Evolutionary conservation across 2,329 filamentous ascomycete species (phyloP).

Genomic region (Monosporascus sp.): DNA sequence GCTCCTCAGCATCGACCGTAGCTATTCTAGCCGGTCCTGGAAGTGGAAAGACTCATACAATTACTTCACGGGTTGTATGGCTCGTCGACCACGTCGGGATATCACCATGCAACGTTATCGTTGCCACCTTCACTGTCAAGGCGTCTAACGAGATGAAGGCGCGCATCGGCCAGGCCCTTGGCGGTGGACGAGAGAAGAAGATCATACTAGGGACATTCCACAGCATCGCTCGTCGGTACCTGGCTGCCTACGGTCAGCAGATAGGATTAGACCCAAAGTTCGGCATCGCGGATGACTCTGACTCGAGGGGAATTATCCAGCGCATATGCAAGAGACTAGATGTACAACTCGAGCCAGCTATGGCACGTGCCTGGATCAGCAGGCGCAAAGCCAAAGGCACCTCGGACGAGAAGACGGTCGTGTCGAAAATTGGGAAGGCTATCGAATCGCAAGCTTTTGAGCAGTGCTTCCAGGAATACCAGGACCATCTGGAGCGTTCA

Average conservation of each 20-base stretch:
- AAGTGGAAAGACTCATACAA: slow-evolving; percentile 88
- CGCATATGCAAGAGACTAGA: slow-evolving; percentile 74
- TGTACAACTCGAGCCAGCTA: slow-evolving; percentile 61
- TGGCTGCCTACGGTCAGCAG: slow-evolving; percentile 75
- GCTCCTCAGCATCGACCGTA: slow-evolving; percentile 47
- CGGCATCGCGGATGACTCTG: slow-evolving; percentile 80
- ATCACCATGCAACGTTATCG: slow-evolving; percentile 80
- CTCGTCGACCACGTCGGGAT: slow-evolving; percentile 68
- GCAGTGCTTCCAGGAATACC: slow-evolving; percentile 67
- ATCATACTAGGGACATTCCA: slow-evolving; percentile 92
- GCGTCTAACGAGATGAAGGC: slow-evolving; percentile 91
- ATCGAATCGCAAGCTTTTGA: slow-evolving; percentile 55
- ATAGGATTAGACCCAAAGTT: slow-evolving; percentile 82
- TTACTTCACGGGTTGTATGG: slow-evolving; percentile 89
- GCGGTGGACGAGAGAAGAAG: slow-evolving; percentile 66
- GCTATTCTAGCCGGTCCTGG: slow-evolving; percentile 64
- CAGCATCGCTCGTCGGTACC: slow-evolving; percentile 80
- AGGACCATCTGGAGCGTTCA: slow-evolving; percentile 65
- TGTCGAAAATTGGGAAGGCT: slow-evolving; percentile 37
- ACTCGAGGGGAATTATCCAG: slow-evolving; percentile 73
- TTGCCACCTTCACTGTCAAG: slow-evolving; percentile 96
- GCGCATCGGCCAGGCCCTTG: slow-evolving; percentile 75
- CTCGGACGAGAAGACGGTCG: slow-evolving; percentile 29
- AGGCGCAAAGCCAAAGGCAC: slow-evolving; percentile 55
- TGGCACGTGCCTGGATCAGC: slow-evolving; percentile 71